Evolutionary conservation across 2,329 filamentous ascomycete genomes (phyloP), one percentile per base, ranked within the genome.

Genomic region (Talaromyces sp.): DNA sequence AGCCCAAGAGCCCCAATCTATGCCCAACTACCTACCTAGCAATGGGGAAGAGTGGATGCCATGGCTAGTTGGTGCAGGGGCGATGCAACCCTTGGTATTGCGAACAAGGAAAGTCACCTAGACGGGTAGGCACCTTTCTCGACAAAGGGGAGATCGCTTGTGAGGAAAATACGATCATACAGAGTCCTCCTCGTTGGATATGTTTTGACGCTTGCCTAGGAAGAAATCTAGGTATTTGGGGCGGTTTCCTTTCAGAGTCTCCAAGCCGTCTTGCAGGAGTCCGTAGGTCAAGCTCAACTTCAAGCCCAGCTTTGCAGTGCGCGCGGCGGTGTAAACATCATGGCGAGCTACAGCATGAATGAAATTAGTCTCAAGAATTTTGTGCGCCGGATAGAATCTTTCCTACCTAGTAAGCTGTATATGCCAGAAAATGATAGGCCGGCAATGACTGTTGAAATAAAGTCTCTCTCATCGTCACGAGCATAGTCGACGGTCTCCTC

Each of bases 381-480:
- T 27, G 20, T 35, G 3, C 1, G 16, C 2, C 4, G 20, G 35
- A 7, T 3, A 40, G 11, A 47, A 44, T 53, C 39, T 10, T 9
- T 35, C 87, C 69, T 80, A 92, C 91, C 89, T 84, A 89, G 88
- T 53, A 91, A 77, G 69, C 91, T 96, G 79, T 96, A 97, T 8
- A 86, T 81, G 2, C 93, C 93, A 0, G 92, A 90, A 32, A 94
- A 87, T 0, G 89, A 88, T 70, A 96, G 77, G 42, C 90, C 92
- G 22, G 94, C 91, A 52, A 92, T 80, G 5, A 91, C 84, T 1
- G 90, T 96, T 59, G 88, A 93, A 64, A 90, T 69, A 65, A 91
- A 86, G 72, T 97, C 93, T 70, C 86, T 84, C 51, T 78, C 75
- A 20, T 80, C 80, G 45, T 77, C 70, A 17, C 73, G 70, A 22